Conservation (phyloP, 495 filamentous ascomycete species). For the Annulohypoxylon nitens region DNA sequence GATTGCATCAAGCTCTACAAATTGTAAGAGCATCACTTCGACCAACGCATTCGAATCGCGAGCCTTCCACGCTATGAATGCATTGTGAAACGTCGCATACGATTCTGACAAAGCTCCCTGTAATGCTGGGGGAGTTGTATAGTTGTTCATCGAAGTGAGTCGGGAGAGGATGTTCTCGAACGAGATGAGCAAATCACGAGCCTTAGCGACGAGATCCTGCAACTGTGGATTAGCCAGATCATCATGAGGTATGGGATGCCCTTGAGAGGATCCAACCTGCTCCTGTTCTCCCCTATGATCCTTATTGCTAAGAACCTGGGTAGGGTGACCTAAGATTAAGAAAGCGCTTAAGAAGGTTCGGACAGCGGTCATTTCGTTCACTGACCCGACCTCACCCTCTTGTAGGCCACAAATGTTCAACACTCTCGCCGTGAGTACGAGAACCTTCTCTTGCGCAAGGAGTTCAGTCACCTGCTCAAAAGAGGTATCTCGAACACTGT, state of each 20-base stretch:
- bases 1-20: slow-evolving; percentile 94
- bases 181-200: slow-evolving; percentile 81
- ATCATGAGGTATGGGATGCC: slow-evolving; percentile 62
- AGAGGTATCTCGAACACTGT: slow-evolving; percentile 75
- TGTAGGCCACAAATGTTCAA: slow-evolving; percentile 82
- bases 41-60: slow-evolving; percentile 90
- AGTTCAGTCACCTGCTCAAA: slow-evolving; percentile 87
- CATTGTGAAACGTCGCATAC: slow-evolving; percentile 87
- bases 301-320: slow-evolving; percentile 87
- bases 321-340: slow-evolving; percentile 91
- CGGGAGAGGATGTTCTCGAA: slow-evolving; percentile 83
- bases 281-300: slow-evolving; percentile 80
- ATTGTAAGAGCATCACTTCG: slow-evolving; percentile 95
- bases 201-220: slow-evolving; percentile 87
- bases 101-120: slow-evolving; percentile 73
- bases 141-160: slow-evolving; percentile 64
- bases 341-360: slow-evolving; percentile 94
- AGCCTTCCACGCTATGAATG: slow-evolving; percentile 95
- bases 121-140: slow-evolving; percentile 69
- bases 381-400: slow-evolving; percentile 74
- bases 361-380: slow-evolving; percentile 81
- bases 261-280: slow-evolving; percentile 67
- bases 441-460: slow-evolving; percentile 79
- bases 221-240: slow-evolving; percentile 69
- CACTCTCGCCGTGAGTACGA: slow-evolving; percentile 76